A percentile compares a stretch with the other conserved stretches of the same genome.
These are phyloP conservation scores for Daldinia loculata DNA, from an alignment of 495 filamentous ascomycete species.

Conservation along the genomic window DNA sequence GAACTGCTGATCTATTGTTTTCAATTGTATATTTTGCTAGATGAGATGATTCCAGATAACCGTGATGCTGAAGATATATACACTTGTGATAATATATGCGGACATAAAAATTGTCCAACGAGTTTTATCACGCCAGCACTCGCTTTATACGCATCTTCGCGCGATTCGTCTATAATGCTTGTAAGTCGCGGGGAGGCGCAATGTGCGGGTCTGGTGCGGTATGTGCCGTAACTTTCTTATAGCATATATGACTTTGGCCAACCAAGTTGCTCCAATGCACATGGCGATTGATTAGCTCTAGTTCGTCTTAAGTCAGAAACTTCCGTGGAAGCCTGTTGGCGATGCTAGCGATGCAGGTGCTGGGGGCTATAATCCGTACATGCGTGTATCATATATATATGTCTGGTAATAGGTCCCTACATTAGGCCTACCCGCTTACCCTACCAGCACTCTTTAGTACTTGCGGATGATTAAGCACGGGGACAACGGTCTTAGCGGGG, in stretches of 20 bases:
- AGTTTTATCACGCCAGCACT: background rate
- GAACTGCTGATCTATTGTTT: background rate
- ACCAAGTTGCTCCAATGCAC: background rate
- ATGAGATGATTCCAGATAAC: background rate
- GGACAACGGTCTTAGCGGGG: background rate
- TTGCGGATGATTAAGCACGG: conserved; percentile 1
- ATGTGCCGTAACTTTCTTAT: conserved; percentile 1
- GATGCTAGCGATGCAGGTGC: conserved; percentile 1
- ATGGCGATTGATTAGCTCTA: background rate
- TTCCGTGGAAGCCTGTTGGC: background rate
- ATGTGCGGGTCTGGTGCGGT: background rate
- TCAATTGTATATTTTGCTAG: background rate
- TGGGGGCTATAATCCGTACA: background rate
- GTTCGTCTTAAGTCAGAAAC: background rate
- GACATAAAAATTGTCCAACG: background rate
- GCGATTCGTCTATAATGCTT: background rate
- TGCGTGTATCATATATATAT: conserved; percentile 5
- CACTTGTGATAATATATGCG: too few relatives aligned
- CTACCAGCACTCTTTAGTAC: background rate
- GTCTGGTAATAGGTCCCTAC: background rate
- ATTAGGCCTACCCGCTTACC: background rate
- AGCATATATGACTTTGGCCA: background rate
- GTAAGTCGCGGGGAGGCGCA: background rate
- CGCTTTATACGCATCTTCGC: background rate
- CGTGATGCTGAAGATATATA: background rate